Conservation (phyloP, 2,329 filamentous ascomycete genomes). For the Amauroascus verrucosus region DNA sequence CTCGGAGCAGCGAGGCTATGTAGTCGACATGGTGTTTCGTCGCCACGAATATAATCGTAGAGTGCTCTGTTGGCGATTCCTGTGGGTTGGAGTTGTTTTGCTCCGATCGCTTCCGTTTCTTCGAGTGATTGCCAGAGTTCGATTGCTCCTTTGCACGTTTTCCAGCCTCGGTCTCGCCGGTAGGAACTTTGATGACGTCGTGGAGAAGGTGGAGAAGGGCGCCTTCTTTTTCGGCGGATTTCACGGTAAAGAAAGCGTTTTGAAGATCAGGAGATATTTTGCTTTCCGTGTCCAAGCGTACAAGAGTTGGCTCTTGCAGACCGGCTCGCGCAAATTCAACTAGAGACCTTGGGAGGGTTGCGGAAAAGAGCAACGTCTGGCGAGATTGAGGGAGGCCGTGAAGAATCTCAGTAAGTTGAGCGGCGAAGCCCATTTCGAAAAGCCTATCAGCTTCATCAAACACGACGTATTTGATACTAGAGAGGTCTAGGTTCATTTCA, state of each 20-base stretch:
- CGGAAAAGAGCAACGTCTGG: constrained; percentile 90
- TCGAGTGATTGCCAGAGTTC: constrained; percentile 33
- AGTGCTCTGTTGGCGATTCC: constrained; percentile 73
- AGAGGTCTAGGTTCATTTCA: constrained; percentile 88
- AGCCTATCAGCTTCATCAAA: constrained; percentile 96
- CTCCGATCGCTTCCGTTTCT: constrained; percentile 42
- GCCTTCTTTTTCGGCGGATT: constrained; percentile 87
- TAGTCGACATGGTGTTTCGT: constrained; percentile 99
- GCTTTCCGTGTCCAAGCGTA: constrained; percentile 84
- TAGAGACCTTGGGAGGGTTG: constrained; percentile 82
- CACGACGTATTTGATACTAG: constrained; percentile 83
- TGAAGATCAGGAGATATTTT: constrained; percentile 96
- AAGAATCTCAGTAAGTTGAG: constrained; percentile 85
- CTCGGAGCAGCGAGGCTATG: constrained; percentile 64
- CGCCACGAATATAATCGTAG: constrained; percentile 87
- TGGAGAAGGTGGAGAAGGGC: constrained; percentile 80
- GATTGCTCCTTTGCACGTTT: constrained; percentile 38
- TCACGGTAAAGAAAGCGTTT: constrained; percentile 88
- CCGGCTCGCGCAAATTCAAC: constrained; percentile 94
- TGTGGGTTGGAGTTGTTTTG: constrained; percentile 42
- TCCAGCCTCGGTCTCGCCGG: constrained; percentile 49
- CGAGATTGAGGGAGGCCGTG: constrained; percentile 72
- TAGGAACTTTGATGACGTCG: constrained; percentile 85
- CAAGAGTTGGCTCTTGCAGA: constrained; percentile 79
- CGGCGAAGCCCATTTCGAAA: constrained; percentile 97